A percentile compares a stretch with the other conserved stretches of the same genome.
Evolutionary conservation across 208 protist species (phyloP).

Genomic region (Kentomonas sorsogonicus): DNA sequence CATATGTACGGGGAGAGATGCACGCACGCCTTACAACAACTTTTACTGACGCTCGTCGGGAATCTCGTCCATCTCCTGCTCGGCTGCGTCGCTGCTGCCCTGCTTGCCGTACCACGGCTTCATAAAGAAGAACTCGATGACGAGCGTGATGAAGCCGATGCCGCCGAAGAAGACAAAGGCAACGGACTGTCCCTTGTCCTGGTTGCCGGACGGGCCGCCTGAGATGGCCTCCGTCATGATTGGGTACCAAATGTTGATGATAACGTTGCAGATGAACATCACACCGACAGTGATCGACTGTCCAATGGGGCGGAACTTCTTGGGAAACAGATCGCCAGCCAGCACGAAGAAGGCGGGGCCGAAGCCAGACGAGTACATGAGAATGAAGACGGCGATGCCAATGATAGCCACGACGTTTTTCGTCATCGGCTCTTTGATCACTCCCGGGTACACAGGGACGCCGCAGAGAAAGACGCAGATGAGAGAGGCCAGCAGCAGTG

Average conservation of each 20-base stretch:
- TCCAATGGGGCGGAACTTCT: slow-evolving; percentile 64
- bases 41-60: too few relatives aligned
- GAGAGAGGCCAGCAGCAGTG: slow-evolving; percentile 45
- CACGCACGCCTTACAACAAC: too few relatives aligned
- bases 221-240: slow-evolving; percentile 71
- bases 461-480: slow-evolving; percentile 78
- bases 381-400: slow-evolving; percentile 79
- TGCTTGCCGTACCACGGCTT: too few relatives aligned
- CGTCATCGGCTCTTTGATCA: slow-evolving; percentile 23
- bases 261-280: slow-evolving; percentile 83
- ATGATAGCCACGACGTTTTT: slow-evolving; percentile 69
- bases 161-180: too few relatives aligned
- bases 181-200: too few relatives aligned
- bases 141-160: too few relatives aligned
- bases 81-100: too few relatives aligned
- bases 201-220: too few relatives aligned
- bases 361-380: slow-evolving; percentile 61
- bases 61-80: too few relatives aligned
- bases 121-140: too few relatives aligned
- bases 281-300: slow-evolving; percentile 49
- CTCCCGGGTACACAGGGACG: slow-evolving; percentile 73
- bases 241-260: slow-evolving; percentile 86
- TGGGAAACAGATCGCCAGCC: slow-evolving; percentile 79
- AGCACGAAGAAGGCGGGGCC: slow-evolving; percentile 81
- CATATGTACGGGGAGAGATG: too few relatives aligned